Evolutionary conservation across 306 rosid species (phyloP).

Genomic region (Vicia faba): DNA sequence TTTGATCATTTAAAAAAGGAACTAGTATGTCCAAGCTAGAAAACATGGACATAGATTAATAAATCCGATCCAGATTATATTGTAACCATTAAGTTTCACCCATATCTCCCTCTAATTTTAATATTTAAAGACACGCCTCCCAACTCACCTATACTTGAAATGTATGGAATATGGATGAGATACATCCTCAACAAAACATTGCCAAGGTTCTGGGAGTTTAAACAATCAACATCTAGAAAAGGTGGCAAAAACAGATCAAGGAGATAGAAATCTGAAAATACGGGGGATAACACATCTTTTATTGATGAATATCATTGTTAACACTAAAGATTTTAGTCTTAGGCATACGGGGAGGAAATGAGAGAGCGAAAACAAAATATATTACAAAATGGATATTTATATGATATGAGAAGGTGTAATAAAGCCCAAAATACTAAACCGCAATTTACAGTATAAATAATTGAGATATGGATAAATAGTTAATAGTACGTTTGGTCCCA

Average conservation of each 20-base stretch:
- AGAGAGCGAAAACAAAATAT: neutral
- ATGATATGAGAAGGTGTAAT: neutral
- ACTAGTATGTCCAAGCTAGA: conserved; percentile 1
- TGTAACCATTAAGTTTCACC: conserved; percentile 11
- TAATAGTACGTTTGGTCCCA: neutral
- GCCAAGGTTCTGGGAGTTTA: too few relatives aligned
- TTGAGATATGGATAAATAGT: neutral
- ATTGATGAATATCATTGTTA: too few relatives aligned
- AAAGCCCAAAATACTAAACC: neutral
- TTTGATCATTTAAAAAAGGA: conserved; percentile 16
- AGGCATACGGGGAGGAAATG: neutral
- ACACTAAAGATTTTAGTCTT: neutral
- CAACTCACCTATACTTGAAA: neutral
- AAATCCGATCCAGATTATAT: conserved; percentile 5
- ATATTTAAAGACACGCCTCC: neutral
- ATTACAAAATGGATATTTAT: neutral
- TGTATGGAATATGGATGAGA: neutral
- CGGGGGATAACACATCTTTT: too few relatives aligned
- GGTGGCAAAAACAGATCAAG: too few relatives aligned
- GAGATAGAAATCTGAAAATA: too few relatives aligned
- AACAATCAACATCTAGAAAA: too few relatives aligned
- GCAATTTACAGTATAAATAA: neutral
- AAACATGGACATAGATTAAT: conserved; percentile 19
- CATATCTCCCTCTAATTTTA: neutral
- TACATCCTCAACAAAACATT: too few relatives aligned